These are phyloP conservation scores for Mycena haematopus DNA, from an alignment of 768 basidiomycete genomes.

Conservation along the genomic window DNA sequence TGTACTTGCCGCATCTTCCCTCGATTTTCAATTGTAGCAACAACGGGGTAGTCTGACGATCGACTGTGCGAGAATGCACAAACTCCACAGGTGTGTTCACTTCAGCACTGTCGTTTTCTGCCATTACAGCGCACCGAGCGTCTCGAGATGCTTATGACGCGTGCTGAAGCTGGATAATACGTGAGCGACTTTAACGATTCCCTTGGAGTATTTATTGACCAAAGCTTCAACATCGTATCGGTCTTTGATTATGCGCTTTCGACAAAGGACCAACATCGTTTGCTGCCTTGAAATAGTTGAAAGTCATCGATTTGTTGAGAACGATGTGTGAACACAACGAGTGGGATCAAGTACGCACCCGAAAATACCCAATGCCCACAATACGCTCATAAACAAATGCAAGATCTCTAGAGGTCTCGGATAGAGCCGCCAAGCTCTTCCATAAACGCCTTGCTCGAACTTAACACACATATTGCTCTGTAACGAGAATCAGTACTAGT, in stretches of 20 bases:
- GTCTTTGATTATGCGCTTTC: not conserved
- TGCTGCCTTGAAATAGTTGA: conserved; percentile 3
- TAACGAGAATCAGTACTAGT: not conserved
- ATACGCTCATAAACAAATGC: conserved; percentile 13
- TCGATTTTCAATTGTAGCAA: conserved; percentile 1
- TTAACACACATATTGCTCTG: conserved; percentile 19
- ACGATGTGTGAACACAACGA: not conserved
- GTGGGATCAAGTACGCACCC: not conserved
- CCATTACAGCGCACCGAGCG: not conserved
- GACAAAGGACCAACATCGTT: conserved; percentile 9
- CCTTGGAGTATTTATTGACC: not conserved
- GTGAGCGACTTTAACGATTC: not conserved
- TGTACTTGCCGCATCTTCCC: conserved; percentile 2
- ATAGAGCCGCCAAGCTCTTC: conserved; percentile 10
- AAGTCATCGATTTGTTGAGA: not conserved
- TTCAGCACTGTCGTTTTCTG: not conserved
- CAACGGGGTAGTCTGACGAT: conserved; percentile 6
- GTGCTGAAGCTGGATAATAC: not conserved
- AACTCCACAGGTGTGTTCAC: conserved; percentile 4
- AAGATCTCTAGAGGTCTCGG: conserved; percentile 3
- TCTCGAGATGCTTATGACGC: conserved; percentile 13
- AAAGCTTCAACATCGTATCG: conserved; percentile 13
- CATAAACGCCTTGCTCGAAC: conserved; percentile 4
- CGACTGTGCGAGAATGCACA: conserved; percentile 3
- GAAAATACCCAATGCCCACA: conserved; percentile 9